Evolutionary conservation across 805 yeast species (phyloP).

Genomic region (Zygoascus ofunaensis): DNA sequence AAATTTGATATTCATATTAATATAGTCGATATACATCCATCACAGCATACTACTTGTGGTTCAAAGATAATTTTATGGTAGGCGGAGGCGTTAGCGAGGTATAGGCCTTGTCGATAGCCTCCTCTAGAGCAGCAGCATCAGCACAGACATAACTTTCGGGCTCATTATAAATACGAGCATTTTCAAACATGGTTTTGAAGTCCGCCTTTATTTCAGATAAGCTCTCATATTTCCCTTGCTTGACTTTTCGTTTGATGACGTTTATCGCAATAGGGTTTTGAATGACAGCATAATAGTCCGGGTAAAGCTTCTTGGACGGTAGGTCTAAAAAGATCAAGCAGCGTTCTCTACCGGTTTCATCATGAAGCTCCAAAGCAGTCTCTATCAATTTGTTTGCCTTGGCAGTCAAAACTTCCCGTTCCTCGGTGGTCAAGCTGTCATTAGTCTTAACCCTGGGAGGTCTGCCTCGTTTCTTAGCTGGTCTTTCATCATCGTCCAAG

Average conservation of each 20-base stretch:
- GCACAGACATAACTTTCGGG: slow-evolving; percentile 55
- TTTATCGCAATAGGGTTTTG: slow-evolving; percentile 50
- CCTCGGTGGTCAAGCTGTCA: slow-evolving; percentile 14
- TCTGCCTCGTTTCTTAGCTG: slow-evolving; percentile 10
- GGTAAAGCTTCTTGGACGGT: slow-evolving; percentile 68
- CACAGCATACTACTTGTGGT: no score
- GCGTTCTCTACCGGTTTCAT: slow-evolving; percentile 38
- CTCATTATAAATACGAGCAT: slow-evolving; percentile 62
- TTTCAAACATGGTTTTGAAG: slow-evolving; percentile 47
- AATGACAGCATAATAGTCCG: slow-evolving; percentile 72
- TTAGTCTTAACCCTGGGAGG: slow-evolving; percentile 2
- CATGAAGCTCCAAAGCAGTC: slow-evolving; percentile 7
- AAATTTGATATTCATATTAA: no score
- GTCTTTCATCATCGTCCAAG: slow-evolving; percentile 9
- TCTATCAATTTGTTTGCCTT: slow-evolving; percentile 10
- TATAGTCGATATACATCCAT: no score
- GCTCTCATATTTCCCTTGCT: slow-evolving; percentile 28
- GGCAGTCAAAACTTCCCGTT: slow-evolving; percentile 11
- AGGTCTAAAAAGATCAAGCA: slow-evolving; percentile 43
- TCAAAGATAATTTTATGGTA: not conserved
- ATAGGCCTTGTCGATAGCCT: slow-evolving; percentile 4
- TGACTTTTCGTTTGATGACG: slow-evolving; percentile 41
- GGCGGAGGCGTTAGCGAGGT: not conserved
- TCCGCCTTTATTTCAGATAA: slow-evolving; percentile 43
- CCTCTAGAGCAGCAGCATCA: slow-evolving; percentile 37